Percentiles rank a stretch among this genome's conserved stretches.
Conservation (phyloP, 2,329 filamentous ascomycete genomes). For the Tolypocladium album region DNA sequence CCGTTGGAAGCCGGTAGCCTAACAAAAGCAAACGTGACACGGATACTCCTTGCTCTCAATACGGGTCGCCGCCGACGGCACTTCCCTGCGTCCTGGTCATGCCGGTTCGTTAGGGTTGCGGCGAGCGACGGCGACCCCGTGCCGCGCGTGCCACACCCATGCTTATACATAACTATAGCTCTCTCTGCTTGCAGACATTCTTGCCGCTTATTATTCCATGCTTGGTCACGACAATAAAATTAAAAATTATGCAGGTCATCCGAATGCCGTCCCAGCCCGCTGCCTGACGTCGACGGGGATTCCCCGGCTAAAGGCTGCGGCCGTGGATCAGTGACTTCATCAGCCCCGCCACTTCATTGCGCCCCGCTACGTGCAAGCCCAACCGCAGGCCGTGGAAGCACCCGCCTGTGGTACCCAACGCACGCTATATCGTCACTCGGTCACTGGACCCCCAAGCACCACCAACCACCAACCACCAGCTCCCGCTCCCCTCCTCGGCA, state of each 20-base stretch:
- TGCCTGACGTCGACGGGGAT: neutral
- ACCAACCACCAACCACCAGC: neutral
- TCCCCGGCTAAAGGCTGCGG: neutral
- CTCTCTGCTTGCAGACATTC: too few species aligned
- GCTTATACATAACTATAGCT: too few species aligned
- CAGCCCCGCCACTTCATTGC: neutral
- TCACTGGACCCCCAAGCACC: neutral
- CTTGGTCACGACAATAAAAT: too few species aligned
- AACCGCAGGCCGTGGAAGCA: neutral
- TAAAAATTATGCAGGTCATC: neutral
- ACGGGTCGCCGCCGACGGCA: too few species aligned
- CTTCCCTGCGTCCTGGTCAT: too few species aligned
- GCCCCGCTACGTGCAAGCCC: constrained; percentile 1
- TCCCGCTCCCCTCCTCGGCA: neutral
- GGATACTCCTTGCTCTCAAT: too few species aligned
- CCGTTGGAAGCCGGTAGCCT: too few species aligned
- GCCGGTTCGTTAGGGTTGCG: too few species aligned
- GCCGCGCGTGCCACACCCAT: too few species aligned
- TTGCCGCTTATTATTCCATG: too few species aligned
- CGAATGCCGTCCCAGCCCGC: neutral
- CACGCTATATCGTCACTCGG: neutral
- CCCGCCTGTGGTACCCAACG: neutral
- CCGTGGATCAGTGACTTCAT: neutral
- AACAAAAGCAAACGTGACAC: too few species aligned
- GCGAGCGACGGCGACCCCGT: too few species aligned